Percentiles rank a stretch among this genome's conserved stretches.
Conservation (phyloP, 2,329 filamentous ascomycete genomes). For the Coniosporium tulheliwenetii region DNA sequence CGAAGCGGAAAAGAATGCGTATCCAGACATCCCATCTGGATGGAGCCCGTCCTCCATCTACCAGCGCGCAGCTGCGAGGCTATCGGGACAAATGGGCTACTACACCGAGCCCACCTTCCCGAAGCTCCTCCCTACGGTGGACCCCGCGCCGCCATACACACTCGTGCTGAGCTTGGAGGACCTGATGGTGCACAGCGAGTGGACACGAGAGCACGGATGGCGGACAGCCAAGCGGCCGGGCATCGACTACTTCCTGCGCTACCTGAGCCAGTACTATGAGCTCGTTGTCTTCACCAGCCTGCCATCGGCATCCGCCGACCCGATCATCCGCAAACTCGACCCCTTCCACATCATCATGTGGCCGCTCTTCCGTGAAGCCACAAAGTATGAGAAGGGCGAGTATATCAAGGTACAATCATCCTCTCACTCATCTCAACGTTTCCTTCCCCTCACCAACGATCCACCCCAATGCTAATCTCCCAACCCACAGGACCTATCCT, state of each 20-base stretch:
- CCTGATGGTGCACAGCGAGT: slow-evolving; percentile 85
- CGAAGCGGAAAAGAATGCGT: slow-evolving; percentile 50
- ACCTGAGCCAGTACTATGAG: slow-evolving; percentile 96
- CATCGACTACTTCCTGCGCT: slow-evolving; percentile 92
- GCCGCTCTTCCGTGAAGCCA: slow-evolving; percentile 92
- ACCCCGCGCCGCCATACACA: slow-evolving; percentile 77
- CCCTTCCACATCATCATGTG: slow-evolving; percentile 91
- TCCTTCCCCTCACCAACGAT: background rate
- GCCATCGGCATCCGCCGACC: slow-evolving; percentile 70
- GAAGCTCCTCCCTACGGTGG: slow-evolving; percentile 71
- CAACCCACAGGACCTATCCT: slow-evolving; percentile 65
- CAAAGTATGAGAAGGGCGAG: slow-evolving; percentile 87
- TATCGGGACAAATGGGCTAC: slow-evolving; percentile 65
- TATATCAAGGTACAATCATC: slow-evolving; percentile 63
- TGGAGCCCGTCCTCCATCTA: slow-evolving; percentile 67
- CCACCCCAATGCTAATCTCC: slow-evolving; percentile 9
- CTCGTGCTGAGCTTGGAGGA: slow-evolving; percentile 88
- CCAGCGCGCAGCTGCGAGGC: slow-evolving; percentile 60
- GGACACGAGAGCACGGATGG: slow-evolving; percentile 90
- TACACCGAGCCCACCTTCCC: slow-evolving; percentile 93
- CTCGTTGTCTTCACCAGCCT: slow-evolving; percentile 89
- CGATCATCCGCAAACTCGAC: slow-evolving; percentile 82
- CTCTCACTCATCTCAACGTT: background rate
- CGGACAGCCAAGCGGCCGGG: slow-evolving; percentile 87
- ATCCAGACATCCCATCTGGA: slow-evolving; percentile 56